Percentiles rank a stretch among this genome's conserved stretches.
Evolutionary conservation across 768 basidiomycete genomes (phyloP).

Genomic region (Gloeophyllum trabeum): DNA sequence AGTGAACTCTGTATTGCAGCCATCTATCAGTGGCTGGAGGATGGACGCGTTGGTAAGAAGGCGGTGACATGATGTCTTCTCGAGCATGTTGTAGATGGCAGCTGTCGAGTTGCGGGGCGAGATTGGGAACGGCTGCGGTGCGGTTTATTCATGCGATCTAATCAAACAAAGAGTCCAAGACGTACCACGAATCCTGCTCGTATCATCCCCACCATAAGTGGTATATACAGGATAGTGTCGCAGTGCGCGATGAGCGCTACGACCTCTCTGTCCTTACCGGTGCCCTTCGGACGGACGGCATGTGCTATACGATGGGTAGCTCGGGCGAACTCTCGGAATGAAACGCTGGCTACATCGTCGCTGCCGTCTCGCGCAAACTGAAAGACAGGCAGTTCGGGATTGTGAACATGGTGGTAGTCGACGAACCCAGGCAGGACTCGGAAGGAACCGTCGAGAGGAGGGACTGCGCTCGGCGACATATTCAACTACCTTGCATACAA

Average conservation of each 20-base stretch:
- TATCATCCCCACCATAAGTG: conserved; percentile 4
- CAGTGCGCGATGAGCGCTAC: conserved; percentile 7
- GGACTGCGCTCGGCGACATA: no score
- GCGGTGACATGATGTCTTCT: not conserved
- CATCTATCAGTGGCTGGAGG: not conserved
- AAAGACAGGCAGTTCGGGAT: no score
- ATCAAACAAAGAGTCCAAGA: not conserved
- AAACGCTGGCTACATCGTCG: not conserved
- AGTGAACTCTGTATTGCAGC: not conserved
- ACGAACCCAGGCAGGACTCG: no score
- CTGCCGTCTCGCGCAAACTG: not conserved
- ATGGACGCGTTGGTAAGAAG: not conserved
- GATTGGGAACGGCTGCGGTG: conserved; percentile 5
- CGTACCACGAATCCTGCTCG: conserved; percentile 5
- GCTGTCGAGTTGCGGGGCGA: not conserved
- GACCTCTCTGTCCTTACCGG: no score
- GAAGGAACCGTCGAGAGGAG: no score
- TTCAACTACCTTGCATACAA: no score
- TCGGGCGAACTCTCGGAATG: conserved; percentile 6
- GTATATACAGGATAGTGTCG: conserved; percentile 8
- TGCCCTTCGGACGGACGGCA: no score
- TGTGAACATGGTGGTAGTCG: no score
- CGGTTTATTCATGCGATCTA: not conserved
- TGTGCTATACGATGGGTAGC: conserved; percentile 9
- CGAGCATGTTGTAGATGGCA: not conserved